Evolutionary conservation across 164 flowering plant genomes (phyloP).

Genomic region (Litsea cubeba): DNA sequence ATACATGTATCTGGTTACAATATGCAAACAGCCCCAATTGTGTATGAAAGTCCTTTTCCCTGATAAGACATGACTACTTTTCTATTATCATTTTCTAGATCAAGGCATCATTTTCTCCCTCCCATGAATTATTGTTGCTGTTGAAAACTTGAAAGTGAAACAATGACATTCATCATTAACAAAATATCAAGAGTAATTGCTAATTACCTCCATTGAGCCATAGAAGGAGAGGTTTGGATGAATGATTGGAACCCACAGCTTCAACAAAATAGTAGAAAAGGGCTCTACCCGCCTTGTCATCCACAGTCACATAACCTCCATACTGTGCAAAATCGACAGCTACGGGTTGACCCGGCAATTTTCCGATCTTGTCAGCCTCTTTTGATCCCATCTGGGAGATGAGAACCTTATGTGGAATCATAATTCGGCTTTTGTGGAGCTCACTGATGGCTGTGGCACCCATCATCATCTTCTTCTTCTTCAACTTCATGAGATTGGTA

Average conservation of each 20-base stretch:
- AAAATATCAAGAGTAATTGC: too few species aligned
- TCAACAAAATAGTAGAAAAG: conserved; percentile 64
- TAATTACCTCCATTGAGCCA: conserved; percentile 62
- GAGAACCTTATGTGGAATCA: not conserved
- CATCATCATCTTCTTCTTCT: not conserved
- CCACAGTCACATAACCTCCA: conserved; percentile 70
- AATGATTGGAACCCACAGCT: conserved; percentile 20
- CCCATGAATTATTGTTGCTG: too few species aligned
- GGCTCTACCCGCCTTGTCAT: conserved; percentile 45
- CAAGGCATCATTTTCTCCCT: too few species aligned
- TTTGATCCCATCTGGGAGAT: conserved; percentile 31
- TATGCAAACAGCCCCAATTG: too few species aligned
- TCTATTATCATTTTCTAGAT: too few species aligned
- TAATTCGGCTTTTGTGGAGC: not conserved
- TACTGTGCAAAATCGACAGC: conserved; percentile 46
- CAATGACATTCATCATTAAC: too few species aligned
- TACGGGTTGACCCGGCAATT: conserved; percentile 55
- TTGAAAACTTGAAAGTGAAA: too few species aligned
- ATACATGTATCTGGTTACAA: too few species aligned
- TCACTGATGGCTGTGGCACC: not conserved
- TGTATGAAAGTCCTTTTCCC: too few species aligned
- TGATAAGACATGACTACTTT: too few species aligned
- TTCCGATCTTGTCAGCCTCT: conserved; percentile 42
- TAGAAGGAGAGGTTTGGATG: conserved; percentile 52
- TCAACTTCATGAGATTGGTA: not conserved